Conservation (phyloP, 768 basidiomycete genomes). For the Collybia sp. region DNA sequence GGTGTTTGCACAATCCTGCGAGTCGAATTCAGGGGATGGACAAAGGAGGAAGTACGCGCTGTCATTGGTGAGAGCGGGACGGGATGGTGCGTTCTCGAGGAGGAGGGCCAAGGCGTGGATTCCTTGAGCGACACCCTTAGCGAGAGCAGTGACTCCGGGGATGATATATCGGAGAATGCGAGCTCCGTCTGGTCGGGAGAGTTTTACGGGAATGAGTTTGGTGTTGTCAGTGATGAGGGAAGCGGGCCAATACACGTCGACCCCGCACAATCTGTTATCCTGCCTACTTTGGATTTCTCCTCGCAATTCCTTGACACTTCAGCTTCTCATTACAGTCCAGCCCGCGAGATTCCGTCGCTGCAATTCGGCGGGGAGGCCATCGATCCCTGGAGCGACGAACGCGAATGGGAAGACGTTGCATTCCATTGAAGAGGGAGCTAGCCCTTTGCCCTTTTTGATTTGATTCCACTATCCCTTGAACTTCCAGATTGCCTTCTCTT, state of each 20-base stretch:
- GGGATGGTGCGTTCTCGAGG: conserved; percentile 76
- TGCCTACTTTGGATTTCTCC: conserved; percentile 77
- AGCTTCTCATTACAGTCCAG: background rate
- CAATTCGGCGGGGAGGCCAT: too few relatives aligned
- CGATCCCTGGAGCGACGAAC: too few relatives aligned
- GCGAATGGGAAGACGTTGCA: too few relatives aligned
- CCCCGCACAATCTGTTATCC: conserved; percentile 61
- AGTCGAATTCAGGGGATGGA: conserved; percentile 74
- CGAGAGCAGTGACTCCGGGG: too few relatives aligned
- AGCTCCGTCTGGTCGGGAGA: conserved; percentile 23
- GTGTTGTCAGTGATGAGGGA: conserved; percentile 8
- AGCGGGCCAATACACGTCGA: conserved; percentile 30
- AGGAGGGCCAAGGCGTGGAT: conserved; percentile 27
- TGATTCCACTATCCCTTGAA: too few relatives aligned
- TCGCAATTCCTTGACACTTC: conserved; percentile 33
- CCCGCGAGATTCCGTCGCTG: too few relatives aligned
- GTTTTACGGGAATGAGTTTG: conserved; percentile 7
- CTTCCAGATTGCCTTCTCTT: too few relatives aligned
- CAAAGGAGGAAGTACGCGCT: conserved; percentile 53
- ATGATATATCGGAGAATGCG: conserved; percentile 22
- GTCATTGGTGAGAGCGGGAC: conserved; percentile 68
- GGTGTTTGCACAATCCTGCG: conserved; percentile 64
- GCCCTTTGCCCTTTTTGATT: too few relatives aligned
- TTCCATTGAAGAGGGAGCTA: too few relatives aligned
- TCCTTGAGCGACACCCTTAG: conserved; percentile 17